A percentile compares a stretch with the other conserved stretches of the same genome.
Conservation (phyloP, 768 basidiomycete species). For the Lactarius tabidus region DNA sequence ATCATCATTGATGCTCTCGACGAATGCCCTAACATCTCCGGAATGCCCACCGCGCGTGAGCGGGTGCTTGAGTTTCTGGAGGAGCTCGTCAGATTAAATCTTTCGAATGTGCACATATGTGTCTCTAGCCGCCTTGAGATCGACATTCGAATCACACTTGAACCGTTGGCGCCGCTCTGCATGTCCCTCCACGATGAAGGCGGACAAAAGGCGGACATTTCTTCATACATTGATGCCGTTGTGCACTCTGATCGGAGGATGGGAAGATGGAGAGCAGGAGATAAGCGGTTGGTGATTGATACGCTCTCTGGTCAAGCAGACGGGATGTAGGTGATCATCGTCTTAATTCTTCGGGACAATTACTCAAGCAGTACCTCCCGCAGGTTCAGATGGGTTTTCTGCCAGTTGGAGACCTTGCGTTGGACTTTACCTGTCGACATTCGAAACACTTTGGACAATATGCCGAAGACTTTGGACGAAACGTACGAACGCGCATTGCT, state of each 20-base stretch:
- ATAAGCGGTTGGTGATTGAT: neutral
- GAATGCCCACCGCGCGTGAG: neutral
- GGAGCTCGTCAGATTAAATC: neutral
- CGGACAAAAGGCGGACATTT: conserved; percentile 1
- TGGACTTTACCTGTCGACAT: no score
- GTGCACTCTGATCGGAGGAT: neutral
- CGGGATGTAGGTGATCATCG: neutral
- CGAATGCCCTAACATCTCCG: neutral
- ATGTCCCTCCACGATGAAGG: neutral
- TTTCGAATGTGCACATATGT: conserved; percentile 3
- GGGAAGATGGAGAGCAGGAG: neutral
- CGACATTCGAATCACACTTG: neutral
- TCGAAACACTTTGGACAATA: no score
- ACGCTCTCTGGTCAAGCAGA: neutral
- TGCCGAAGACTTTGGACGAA: no score
- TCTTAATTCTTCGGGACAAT: neutral
- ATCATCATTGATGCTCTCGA: conserved; percentile 9
- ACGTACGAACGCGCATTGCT: no score
- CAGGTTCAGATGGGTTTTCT: no score
- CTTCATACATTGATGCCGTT: neutral
- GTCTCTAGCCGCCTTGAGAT: conserved; percentile 2
- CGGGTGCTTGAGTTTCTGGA: neutral
- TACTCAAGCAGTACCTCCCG: no score
- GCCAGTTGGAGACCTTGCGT: no score
- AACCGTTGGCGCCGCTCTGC: neutral